Evolutionary conservation across 345 rosid species (phyloP).

Genomic region (Eucalyptus brandiana): DNA sequence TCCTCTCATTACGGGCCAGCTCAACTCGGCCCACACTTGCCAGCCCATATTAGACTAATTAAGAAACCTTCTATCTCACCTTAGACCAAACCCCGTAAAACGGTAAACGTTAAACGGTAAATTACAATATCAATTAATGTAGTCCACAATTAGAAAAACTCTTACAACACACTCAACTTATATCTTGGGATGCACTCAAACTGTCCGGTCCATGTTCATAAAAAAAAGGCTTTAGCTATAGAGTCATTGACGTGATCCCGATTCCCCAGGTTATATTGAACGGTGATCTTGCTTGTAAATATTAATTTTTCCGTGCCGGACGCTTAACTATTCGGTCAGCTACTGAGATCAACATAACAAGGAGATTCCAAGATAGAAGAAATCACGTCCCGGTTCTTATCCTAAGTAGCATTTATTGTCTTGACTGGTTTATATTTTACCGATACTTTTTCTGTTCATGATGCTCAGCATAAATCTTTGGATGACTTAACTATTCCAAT

Average conservation of each 20-base stretch:
- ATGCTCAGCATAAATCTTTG: not conserved
- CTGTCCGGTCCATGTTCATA: not conserved
- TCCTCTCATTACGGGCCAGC: too few species aligned
- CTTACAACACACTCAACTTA: not conserved
- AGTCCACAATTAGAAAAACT: too few species aligned
- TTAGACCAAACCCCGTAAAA: too few species aligned
- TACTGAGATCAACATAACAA: not conserved
- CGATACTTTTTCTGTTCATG: not conserved
- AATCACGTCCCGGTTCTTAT: not conserved
- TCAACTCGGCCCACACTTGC: too few species aligned
- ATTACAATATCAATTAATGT: too few species aligned
- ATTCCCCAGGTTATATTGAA: not conserved
- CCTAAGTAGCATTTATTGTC: not conserved
- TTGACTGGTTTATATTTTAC: not conserved
- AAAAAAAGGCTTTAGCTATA: not conserved
- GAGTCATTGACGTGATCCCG: not conserved
- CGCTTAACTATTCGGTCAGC: not conserved
- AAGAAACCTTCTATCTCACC: too few species aligned
- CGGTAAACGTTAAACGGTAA: too few species aligned
- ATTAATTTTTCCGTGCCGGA: not conserved
- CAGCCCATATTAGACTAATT: too few species aligned
- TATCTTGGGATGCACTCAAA: not conserved
- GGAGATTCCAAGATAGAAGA: not conserved
- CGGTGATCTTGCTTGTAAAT: not conserved
- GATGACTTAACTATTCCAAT: not conserved